These are phyloP conservation scores for Cladorrhinum sp. DNA, from an alignment of 2,329 filamentous ascomycete species.

Conservation along the genomic window DNA sequence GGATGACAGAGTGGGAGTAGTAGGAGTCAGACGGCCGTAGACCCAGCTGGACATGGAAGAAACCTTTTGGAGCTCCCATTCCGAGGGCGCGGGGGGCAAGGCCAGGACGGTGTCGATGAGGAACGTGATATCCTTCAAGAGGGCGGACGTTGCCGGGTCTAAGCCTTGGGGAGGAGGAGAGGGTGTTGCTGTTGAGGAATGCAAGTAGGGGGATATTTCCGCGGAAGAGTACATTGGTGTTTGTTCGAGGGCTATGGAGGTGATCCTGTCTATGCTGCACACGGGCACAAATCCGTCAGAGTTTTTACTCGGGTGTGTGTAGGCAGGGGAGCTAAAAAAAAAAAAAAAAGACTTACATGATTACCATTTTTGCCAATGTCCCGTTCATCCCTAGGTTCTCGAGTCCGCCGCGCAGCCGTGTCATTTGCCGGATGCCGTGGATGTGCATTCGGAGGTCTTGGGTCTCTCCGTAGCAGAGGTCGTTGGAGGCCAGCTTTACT, in stretches of 20 bases:
- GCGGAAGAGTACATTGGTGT: neutral
- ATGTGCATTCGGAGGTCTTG: conserved; percentile 9
- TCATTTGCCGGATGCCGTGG: conserved; percentile 9
- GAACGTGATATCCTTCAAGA: conserved; percentile 18
- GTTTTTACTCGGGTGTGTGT: too few species aligned
- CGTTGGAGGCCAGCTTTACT: conserved; percentile 14
- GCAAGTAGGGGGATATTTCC: neutral
- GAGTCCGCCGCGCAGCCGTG: conserved; percentile 4
- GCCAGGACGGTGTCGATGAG: conserved; percentile 16
- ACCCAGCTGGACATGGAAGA: conserved; percentile 17
- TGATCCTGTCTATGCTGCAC: conserved; percentile 1
- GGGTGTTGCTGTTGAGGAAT: neutral
- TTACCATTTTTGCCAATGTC: conserved; percentile 9
- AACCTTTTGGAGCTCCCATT: conserved; percentile 16
- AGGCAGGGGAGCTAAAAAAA: too few species aligned
- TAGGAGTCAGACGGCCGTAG: conserved; percentile 7
- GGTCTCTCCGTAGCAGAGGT: conserved; percentile 17
- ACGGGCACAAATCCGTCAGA: neutral
- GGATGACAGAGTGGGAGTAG: neutral
- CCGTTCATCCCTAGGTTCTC: neutral
- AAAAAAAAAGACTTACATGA: conserved; percentile 13
- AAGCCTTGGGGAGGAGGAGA: neutral
- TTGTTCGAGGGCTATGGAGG: conserved; percentile 8
- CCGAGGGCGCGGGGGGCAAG: neutral
- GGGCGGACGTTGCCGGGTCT: conserved; percentile 5